These are phyloP conservation scores for Neophaeococcomyces aloes DNA, from an alignment of 2,329 filamentous ascomycete species.

Conservation along the genomic window DNA sequence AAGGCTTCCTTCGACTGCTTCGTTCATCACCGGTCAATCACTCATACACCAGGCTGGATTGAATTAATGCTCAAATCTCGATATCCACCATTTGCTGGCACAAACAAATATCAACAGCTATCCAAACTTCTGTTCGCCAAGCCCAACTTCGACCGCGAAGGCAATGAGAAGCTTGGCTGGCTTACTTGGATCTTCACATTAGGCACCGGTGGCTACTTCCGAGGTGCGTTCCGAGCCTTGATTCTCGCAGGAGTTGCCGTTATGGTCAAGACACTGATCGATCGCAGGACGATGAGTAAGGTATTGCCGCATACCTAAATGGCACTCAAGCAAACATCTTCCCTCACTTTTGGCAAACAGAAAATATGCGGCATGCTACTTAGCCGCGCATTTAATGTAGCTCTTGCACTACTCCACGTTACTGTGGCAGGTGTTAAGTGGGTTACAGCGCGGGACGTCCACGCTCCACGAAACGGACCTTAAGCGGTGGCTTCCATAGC, in stretches of 20 bases:
- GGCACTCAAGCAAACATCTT: no score
- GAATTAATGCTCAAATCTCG: constrained; percentile 47
- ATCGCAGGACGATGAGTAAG: constrained; percentile 6
- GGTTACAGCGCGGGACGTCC: no score
- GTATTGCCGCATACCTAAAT: background rate
- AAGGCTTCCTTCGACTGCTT: constrained; percentile 56
- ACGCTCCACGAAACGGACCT: background rate
- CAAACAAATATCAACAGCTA: constrained; percentile 42
- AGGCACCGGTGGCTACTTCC: constrained; percentile 12
- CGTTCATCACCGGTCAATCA: constrained; percentile 49
- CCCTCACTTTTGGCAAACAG: no score
- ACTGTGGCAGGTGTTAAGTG: no score
- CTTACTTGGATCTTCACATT: constrained; percentile 20
- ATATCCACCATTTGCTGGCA: constrained; percentile 50
- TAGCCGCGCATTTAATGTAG: no score
- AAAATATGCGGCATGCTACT: no score
- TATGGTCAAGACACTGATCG: constrained; percentile 8
- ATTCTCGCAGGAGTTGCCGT: constrained; percentile 7
- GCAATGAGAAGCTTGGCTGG: constrained; percentile 24
- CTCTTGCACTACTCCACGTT: no score
- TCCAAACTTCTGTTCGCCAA: constrained; percentile 40
- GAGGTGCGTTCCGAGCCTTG: constrained; percentile 8
- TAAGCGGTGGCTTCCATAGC: background rate
- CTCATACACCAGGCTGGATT: constrained; percentile 50
- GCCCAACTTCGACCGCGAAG: constrained; percentile 52